Base-by-base conservation (phyloP, 116 monocot genomes). In the Papilionanthe hybrid region DNA sequence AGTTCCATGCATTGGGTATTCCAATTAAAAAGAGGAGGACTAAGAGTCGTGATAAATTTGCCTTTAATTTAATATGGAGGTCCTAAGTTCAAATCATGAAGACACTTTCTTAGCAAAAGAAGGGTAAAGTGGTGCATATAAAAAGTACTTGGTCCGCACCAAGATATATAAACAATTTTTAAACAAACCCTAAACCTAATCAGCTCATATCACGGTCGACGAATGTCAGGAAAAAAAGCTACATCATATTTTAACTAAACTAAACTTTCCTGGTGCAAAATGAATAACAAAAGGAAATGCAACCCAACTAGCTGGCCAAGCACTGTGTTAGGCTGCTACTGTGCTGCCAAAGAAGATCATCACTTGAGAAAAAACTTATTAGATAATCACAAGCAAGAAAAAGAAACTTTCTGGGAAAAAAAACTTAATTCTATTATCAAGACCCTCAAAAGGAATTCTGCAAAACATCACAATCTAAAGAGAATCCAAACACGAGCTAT, bases 401-500 rank as follows among this genome's bases (percentile, higher is more conserved):
- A 45, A 45, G 23, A 22, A 15, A 53, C 32, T 20, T 60, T 60
- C 25, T 69, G 19, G 73, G 20, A 42, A 73, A 5, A 1, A 0
- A 5, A 17, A 73, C 42, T 73, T n/a, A 73, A 73, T n/a, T 18
- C n/a, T 42, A 73, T 42, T 43, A 44, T 44, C 73, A 73, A 32
- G 73, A 5, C 1, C 73, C 20, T 5, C 73, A 73, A 73, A 73
- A 73, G 42, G 13, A 69, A 37, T 19, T 2, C 13, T 73, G 73
- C 41, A 73, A 73, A 73, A 7, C 32, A 69, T 69, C 32, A 69
- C 69, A 37, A 73, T 20, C 73, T 43, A 20, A 73, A 17, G 32
- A 32, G 32, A 73, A 42, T 20, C 19, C 12, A 42, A 72, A 27
- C 42, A n/a, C 19, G 6, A 19, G 2, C 42, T 42, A 7, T 43